phyloP scores from a whole-genome alignment of 208 protist genomes.

The Trypanosoma conorhini region DNA sequence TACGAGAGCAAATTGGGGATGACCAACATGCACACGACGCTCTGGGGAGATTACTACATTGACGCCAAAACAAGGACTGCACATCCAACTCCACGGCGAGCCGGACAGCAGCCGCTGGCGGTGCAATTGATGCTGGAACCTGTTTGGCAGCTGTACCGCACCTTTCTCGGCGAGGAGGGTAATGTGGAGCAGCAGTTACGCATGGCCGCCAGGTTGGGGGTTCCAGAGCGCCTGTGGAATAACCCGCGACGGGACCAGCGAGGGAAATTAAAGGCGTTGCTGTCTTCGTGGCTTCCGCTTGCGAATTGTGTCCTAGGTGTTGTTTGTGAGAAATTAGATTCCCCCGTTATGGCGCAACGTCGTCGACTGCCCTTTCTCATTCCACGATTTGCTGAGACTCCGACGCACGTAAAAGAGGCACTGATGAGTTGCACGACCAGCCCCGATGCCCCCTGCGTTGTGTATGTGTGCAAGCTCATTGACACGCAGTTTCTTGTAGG shows the following conservation, averaged over 20 bases:
- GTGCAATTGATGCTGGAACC: slow-evolving; percentile 97
- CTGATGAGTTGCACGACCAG: slow-evolving; percentile 59
- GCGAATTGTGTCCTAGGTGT: slow-evolving; percentile 87
- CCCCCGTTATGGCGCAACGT: slow-evolving; percentile 85
- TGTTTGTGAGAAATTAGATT: slow-evolving; percentile 86
- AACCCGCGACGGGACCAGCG: slow-evolving; percentile 61
- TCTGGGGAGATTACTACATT: slow-evolving; percentile 98
- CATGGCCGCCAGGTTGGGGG: slow-evolving; percentile 63
- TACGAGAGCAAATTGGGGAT: slow-evolving; percentile 87
- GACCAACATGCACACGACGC: slow-evolving; percentile 63
- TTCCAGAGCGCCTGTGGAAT: slow-evolving; percentile 77
- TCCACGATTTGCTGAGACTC: slow-evolving; percentile 50
- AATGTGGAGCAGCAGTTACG: slow-evolving; percentile 72
- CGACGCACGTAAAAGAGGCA: slow-evolving; percentile 38
- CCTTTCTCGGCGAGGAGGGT: slow-evolving; percentile 72
- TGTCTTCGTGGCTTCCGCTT: slow-evolving; percentile 95
- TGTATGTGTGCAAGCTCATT: slow-evolving; percentile 87
- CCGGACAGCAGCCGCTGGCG: slow-evolving; percentile 91
- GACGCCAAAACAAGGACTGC: slow-evolving; percentile 95
- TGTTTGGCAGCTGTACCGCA: slow-evolving; percentile 95
- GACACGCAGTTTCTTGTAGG: slow-evolving; percentile 87
- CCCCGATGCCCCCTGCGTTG: slow-evolving; percentile 72
- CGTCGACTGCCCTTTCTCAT: slow-evolving; percentile 70
- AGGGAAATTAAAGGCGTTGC: slow-evolving; percentile 81
- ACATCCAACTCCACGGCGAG: slow-evolving; percentile 53